A percentile compares a stretch with the other conserved stretches of the same genome.
Conservation (phyloP, 768 basidiomycete species). For the Tulasnella sp. region DNA sequence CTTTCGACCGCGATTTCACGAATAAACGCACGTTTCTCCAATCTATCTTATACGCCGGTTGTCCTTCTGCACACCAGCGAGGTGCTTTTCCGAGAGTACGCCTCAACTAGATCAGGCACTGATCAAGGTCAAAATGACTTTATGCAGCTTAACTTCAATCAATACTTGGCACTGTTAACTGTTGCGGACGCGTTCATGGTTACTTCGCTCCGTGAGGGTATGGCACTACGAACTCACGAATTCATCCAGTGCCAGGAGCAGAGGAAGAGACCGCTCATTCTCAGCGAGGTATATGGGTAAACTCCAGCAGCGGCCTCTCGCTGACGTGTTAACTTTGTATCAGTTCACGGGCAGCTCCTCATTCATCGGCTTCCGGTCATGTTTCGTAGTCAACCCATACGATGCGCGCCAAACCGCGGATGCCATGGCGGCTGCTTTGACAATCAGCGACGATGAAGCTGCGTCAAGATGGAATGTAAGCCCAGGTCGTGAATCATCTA, state of each 20-base stretch:
- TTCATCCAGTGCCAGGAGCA: conserved; percentile 76
- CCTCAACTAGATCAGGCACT: not conserved
- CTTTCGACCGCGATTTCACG: conserved; percentile 73
- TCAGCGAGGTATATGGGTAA: conserved; percentile 60
- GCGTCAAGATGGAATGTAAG: conserved; percentile 67
- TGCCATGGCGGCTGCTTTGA: conserved; percentile 73
- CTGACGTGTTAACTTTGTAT: not conserved
- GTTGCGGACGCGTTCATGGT: conserved; percentile 77
- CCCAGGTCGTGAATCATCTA: not conserved
- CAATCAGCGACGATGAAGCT: conserved; percentile 73
- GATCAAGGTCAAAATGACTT: not conserved
- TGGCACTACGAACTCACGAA: conserved; percentile 59
- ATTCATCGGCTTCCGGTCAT: conserved; percentile 81
- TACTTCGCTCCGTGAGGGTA: conserved; percentile 82
- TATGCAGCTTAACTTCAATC: conserved; percentile 61
- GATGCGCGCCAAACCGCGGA: conserved; percentile 75
- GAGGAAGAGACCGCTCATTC: conserved; percentile 61
- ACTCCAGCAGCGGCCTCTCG: not conserved
- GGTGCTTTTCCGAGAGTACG: not conserved
- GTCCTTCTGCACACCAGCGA: conserved; percentile 83
- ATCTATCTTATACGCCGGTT: conserved; percentile 78
- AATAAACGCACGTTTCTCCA: conserved; percentile 79
- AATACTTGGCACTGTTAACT: conserved; percentile 76
- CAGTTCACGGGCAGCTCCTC: conserved; percentile 84
- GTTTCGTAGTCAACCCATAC: conserved; percentile 84